Conservation (phyloP, 2,329 filamentous ascomycete species). For the Onygenales sp. region DNA sequence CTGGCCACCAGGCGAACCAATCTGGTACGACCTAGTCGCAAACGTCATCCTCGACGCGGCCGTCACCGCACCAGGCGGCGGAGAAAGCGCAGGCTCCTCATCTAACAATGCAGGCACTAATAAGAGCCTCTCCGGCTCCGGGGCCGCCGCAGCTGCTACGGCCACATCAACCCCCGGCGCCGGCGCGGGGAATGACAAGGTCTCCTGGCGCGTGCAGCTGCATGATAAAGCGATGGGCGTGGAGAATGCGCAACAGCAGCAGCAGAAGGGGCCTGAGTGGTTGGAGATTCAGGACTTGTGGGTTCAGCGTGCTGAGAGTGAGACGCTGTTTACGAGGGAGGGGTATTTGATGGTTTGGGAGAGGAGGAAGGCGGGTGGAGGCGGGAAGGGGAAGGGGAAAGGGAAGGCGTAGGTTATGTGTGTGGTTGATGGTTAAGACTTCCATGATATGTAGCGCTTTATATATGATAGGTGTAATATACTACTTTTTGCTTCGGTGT, state of each 20-base stretch:
- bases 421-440: neutral
- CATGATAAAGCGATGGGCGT: slow-evolving; percentile 57
- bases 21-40: slow-evolving; percentile 90
- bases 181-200: slow-evolving; percentile 81
- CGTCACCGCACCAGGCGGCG: slow-evolving; percentile 57
- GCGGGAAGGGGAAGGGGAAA: slow-evolving; percentile 32
- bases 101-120: slow-evolving; percentile 17
- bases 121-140: slow-evolving; percentile 22
- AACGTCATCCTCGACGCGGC: slow-evolving; percentile 60
- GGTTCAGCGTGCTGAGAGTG: slow-evolving; percentile 79
- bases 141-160: slow-evolving; percentile 24
- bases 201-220: slow-evolving; percentile 91
- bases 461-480: no score
- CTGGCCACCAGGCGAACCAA: slow-evolving; percentile 66
- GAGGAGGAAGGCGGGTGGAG: slow-evolving; percentile 48
- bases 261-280: slow-evolving; percentile 62
- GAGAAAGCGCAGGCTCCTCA: slow-evolving; percentile 22
- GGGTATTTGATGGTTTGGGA: slow-evolving; percentile 97
- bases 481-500: no score
- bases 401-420: slow-evolving; percentile 17
- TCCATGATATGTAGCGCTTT: no score
- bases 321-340: slow-evolving; percentile 86
- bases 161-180: slow-evolving; percentile 44
- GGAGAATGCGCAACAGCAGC: slow-evolving; percentile 25
- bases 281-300: slow-evolving; percentile 88